These are phyloP conservation scores for Kewa caespitosa DNA, from an alignment of 179 eudicot genomes.

Conservation along the genomic window DNA sequence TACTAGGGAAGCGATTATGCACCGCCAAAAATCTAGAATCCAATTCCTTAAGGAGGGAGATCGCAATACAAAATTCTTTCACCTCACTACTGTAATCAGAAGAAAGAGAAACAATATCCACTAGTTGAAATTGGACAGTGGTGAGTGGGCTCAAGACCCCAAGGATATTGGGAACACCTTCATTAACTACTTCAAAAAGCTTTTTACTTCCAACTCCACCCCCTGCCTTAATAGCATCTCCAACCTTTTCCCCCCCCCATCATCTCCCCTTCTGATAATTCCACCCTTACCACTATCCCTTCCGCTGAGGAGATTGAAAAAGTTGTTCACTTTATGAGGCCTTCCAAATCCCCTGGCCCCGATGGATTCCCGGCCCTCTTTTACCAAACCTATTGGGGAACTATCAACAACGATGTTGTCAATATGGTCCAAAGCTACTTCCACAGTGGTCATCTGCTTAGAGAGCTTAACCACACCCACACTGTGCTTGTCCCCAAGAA, in stretches of 20 bases:
- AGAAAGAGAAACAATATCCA: neutral
- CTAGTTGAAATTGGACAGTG: neutral
- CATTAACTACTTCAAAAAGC: neutral
- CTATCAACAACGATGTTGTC: neutral
- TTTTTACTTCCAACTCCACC: neutral
- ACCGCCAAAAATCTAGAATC: neutral
- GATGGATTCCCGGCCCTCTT: neutral
- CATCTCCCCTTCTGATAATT: no score
- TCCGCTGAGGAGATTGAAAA: neutral
- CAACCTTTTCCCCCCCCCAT: neutral
- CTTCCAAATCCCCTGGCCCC: neutral
- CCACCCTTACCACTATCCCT: neutral
- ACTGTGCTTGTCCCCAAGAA: neutral
- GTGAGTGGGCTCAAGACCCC: neutral
- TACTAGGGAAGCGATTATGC: neutral
- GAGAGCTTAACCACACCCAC: neutral
- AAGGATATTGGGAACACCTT: no score
- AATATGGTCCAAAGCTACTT: neutral
- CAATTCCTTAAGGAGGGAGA: no score
- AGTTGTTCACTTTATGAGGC: neutral
- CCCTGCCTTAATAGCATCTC: neutral
- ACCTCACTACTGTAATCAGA: neutral
- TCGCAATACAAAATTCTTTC: neutral
- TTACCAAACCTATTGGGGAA: neutral
- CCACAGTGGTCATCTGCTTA: neutral